phyloP scores from a whole-genome alignment of 2,329 filamentous ascomycete genomes.

The Periglandula ipomoeae region DNA sequence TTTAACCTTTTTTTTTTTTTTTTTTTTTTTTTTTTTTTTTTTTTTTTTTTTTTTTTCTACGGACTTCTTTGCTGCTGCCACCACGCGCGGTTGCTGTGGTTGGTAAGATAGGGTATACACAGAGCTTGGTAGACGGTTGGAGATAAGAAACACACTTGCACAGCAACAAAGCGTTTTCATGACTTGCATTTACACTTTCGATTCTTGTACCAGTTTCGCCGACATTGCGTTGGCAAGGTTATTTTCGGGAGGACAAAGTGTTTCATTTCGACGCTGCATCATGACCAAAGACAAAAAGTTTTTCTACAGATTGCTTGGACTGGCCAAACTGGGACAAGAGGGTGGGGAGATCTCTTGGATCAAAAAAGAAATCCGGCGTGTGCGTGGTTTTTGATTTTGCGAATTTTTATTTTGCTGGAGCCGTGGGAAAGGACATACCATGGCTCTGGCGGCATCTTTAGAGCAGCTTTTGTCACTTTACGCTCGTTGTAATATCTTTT shows the following conservation, averaged over 20 bases:
- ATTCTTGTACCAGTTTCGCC: conserved; percentile 36
- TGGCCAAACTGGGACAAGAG: conserved; percentile 1
- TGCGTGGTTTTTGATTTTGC: conserved; percentile 15
- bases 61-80: conserved; percentile 1
- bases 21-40: too few species aligned
- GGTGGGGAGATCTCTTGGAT: conserved; percentile 5
- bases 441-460: background rate
- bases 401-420: background rate
- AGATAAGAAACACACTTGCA: conserved; percentile 26
- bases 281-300: conserved; percentile 20
- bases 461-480: conserved; percentile 25
- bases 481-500: conserved; percentile 43
- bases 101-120: conserved; percentile 21
- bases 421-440: background rate
- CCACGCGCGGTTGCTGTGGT: conserved; percentile 7
- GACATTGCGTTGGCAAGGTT: conserved; percentile 20
- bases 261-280: conserved; percentile 15
- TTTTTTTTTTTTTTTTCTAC: conserved; percentile 8
- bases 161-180: conserved; percentile 27
- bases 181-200: conserved; percentile 29
- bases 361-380: conserved; percentile 16
- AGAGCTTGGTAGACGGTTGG: conserved; percentile 22
- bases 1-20: conserved; percentile 9
- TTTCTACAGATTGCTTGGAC: conserved; percentile 6
- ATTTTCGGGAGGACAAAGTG: conserved; percentile 15